These are phyloP conservation scores for Eimeria praecox DNA, from an alignment of 169 alveolate species.

Conservation along the genomic window DNA sequence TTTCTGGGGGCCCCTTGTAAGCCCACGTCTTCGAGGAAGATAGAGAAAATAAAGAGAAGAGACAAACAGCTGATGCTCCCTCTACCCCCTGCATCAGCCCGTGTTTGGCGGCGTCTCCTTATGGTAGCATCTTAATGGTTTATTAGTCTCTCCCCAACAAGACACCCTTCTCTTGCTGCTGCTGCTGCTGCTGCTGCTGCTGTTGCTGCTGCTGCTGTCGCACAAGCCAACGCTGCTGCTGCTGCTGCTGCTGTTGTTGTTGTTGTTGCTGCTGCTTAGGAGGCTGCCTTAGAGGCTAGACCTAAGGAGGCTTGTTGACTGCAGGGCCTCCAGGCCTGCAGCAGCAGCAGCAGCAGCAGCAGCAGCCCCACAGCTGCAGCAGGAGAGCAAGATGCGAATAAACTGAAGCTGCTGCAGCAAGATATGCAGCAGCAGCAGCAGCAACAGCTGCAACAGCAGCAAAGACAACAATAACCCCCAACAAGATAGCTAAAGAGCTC, in stretches of 20 bases:
- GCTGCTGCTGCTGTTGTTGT: neutral
- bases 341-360: neutral
- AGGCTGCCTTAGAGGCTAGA: no score
- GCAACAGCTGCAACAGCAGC: conserved; percentile 19
- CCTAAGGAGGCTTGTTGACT: neutral
- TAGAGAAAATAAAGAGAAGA: no score
- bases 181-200: neutral
- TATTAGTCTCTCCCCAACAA: no score
- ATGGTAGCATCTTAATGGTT: no score
- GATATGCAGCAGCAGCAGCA: neutral
- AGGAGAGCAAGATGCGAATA: neutral
- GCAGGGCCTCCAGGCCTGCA: conserved; percentile 1
- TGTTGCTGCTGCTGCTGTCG: neutral
- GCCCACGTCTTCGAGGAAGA: no score
- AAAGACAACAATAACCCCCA: neutral
- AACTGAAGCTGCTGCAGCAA: neutral
- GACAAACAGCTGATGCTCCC: no score
- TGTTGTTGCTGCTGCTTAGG: no score
- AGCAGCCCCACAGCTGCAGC: conserved; percentile 12
- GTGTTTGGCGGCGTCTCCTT: neutral
- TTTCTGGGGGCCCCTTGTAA: no score
- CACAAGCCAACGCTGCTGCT: neutral
- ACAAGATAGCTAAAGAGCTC: neutral
- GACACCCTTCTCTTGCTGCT: no score
- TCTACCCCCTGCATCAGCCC: no score